Conservation (phyloP, 2,329 filamentous ascomycete species). For the Sphaerulina populicola region DNA sequence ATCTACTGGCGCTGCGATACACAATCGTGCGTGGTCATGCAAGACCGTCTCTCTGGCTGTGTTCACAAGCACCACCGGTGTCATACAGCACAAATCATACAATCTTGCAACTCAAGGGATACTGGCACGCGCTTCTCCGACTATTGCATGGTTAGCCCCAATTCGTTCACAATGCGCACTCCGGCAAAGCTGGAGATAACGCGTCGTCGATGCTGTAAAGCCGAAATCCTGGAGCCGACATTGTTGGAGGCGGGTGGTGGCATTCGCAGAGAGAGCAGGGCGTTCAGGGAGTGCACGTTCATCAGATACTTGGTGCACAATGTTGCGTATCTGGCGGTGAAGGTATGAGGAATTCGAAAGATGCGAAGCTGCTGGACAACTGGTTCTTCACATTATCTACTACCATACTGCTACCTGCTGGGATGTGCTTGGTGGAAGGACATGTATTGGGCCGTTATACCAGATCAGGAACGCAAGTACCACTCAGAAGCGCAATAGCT, state of each 20-base stretch:
- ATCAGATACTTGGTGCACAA: slow-evolving; percentile 17
- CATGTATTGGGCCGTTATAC: slow-evolving; percentile 5
- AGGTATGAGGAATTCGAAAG: slow-evolving; percentile 1
- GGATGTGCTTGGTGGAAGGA: slow-evolving; percentile 13
- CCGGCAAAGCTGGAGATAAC: background rate
- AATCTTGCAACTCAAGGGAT: no score
- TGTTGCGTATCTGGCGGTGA: slow-evolving; percentile 17
- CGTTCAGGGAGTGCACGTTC: background rate
- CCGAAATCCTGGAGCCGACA: no score
- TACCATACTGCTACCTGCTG: slow-evolving; percentile 10
- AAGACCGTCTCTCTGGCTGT: no score
- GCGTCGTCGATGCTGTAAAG: background rate
- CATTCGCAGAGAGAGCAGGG: background rate
- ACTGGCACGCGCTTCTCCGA: no score
- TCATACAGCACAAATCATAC: no score
- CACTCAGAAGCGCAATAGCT: slow-evolving; percentile 21
- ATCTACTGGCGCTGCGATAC: no score
- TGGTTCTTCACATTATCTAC: slow-evolving; percentile 11
- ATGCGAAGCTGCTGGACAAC: slow-evolving; percentile 10
- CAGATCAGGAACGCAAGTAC: slow-evolving; percentile 21
- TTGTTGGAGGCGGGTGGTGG: background rate
- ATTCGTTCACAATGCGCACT: no score
- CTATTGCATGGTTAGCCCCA: no score
- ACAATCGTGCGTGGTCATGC: no score
- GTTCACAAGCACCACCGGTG: no score